phyloP scores from a whole-genome alignment of 1,139 yeast genomes.

The Yamadazyma friedrichii region DNA sequence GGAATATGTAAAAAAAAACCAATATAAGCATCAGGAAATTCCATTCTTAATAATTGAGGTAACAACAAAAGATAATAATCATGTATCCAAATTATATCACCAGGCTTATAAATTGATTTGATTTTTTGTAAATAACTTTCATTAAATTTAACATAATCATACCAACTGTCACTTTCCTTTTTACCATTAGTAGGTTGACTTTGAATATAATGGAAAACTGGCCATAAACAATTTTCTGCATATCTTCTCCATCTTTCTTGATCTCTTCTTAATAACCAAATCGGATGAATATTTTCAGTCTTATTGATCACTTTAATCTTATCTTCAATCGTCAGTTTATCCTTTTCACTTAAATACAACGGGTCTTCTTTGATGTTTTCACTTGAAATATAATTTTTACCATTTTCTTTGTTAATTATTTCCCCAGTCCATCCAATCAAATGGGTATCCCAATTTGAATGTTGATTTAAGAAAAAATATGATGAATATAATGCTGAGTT shows the following conservation, averaged over 20 bases:
- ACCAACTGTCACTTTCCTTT: slow-evolving; percentile 81
- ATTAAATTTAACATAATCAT: slow-evolving; percentile 85
- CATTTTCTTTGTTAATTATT: slow-evolving; percentile 41
- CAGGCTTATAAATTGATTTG: slow-evolving; percentile 71
- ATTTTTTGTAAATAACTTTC: slow-evolving; percentile 86
- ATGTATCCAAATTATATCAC: slow-evolving; percentile 94
- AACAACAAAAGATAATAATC: slow-evolving; percentile 83
- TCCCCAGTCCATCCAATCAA: slow-evolving; percentile 97
- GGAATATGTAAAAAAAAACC: slow-evolving; percentile 88
- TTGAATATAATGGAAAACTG: slow-evolving; percentile 88
- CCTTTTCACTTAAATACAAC: slow-evolving; percentile 55
- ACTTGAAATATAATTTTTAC: slow-evolving; percentile 13
- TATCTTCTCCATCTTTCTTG: slow-evolving; percentile 81
- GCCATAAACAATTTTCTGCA: slow-evolving; percentile 93
- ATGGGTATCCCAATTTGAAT: slow-evolving; percentile 82
- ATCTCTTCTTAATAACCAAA: slow-evolving; percentile 77
- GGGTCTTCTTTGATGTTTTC: slow-evolving; percentile 51
- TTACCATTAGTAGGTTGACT: slow-evolving; percentile 63
- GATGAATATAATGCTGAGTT: slow-evolving; percentile 84
- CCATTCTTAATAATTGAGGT: slow-evolving; percentile 85
- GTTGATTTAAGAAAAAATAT: slow-evolving; percentile 59
- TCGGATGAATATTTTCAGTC: slow-evolving; percentile 67
- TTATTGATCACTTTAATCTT: slow-evolving; percentile 44
- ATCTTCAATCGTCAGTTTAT: slow-evolving; percentile 47
- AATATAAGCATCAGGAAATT: slow-evolving; percentile 74